Evolutionary conservation across 768 basidiomycete genomes (phyloP).

Genomic region (Sporobolomyces phaffii): DNA sequence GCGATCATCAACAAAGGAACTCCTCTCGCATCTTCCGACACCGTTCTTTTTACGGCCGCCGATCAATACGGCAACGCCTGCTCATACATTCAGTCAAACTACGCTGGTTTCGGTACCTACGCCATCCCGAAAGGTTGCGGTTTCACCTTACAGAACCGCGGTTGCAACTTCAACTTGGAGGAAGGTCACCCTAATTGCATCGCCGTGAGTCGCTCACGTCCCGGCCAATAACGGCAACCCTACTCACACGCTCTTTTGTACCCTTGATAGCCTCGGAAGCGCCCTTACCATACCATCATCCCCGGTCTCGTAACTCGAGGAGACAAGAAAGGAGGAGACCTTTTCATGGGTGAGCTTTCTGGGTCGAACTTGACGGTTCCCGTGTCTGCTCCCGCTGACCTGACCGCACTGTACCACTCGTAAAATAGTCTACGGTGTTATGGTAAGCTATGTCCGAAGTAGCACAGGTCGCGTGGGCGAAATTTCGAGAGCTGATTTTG

Average conservation of each 20-base stretch:
- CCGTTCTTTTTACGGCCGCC: constrained; percentile 82
- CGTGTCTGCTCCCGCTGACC: too few relatives aligned
- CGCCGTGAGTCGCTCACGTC: constrained; percentile 53
- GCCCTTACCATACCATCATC: constrained; percentile 47
- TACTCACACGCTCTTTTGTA: too few relatives aligned
- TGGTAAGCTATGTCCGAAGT: too few relatives aligned
- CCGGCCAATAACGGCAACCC: too few relatives aligned
- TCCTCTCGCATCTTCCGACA: constrained; percentile 79
- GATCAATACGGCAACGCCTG: constrained; percentile 50
- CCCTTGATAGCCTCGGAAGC: constrained; percentile 24
- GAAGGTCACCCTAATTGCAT: constrained; percentile 80
- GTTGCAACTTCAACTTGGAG: constrained; percentile 70
- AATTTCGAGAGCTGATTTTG: too few relatives aligned
- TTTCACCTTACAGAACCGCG: constrained; percentile 93
- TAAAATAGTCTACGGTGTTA: not conserved
- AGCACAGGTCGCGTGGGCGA: too few relatives aligned
- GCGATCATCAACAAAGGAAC: constrained; percentile 65
- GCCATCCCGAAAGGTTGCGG: constrained; percentile 91
- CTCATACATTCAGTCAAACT: constrained; percentile 57
- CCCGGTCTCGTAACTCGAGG: constrained; percentile 73
- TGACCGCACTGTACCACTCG: too few relatives aligned
- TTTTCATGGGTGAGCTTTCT: constrained; percentile 61
- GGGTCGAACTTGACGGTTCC: too few relatives aligned
- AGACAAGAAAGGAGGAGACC: constrained; percentile 49
- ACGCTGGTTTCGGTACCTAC: constrained; percentile 73